Evolutionary conservation across 1,139 yeast genomes (phyloP).

Genomic region (Protomyces arabidopsidicola): DNA sequence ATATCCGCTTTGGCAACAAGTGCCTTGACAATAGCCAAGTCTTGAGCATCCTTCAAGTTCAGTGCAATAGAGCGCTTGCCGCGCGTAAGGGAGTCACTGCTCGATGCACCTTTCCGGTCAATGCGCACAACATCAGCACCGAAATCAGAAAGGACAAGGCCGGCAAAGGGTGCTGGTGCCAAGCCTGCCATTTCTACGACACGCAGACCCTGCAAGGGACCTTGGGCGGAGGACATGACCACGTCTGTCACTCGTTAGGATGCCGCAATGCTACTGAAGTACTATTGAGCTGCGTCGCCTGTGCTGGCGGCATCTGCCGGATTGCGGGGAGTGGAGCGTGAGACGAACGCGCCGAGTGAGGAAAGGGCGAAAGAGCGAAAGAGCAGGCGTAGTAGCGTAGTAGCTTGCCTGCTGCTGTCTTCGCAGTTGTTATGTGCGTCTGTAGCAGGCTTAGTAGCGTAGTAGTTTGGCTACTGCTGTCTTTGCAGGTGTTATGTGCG

Average conservation of each 20-base stretch:
- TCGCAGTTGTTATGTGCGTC: too few species aligned
- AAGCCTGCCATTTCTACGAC: conserved; percentile 34
- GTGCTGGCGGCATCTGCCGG: too few species aligned
- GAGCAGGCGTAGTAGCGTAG: too few species aligned
- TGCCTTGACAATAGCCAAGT: conserved; percentile 35
- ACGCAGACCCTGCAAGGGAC: conserved; percentile 15
- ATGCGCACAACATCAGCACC: conserved; percentile 42
- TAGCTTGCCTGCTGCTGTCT: too few species aligned
- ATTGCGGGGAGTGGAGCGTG: too few species aligned
- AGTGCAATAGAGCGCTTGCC: conserved; percentile 40
- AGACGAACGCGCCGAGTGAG: too few species aligned
- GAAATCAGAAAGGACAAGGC: conserved; percentile 38
- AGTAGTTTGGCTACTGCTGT: too few species aligned
- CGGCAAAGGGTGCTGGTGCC: conserved; percentile 35
- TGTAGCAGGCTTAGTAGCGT: too few species aligned
- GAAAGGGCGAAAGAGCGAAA: too few species aligned
- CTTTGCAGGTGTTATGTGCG: too few species aligned
- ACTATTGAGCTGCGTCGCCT: too few species aligned
- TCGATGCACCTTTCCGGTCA: conserved; percentile 32
- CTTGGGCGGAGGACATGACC: neutral
- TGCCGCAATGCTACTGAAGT: neutral
- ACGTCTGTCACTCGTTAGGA: neutral
- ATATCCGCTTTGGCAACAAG: conserved; percentile 38
- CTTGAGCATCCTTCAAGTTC: conserved; percentile 37
- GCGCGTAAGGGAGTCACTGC: conserved; percentile 39